Percentiles rank a stretch among this genome's conserved stretches.
These are phyloP conservation scores for Xylaria multiplex DNA, from an alignment of 2,329 filamentous ascomycete genomes.

Conservation along the genomic window DNA sequence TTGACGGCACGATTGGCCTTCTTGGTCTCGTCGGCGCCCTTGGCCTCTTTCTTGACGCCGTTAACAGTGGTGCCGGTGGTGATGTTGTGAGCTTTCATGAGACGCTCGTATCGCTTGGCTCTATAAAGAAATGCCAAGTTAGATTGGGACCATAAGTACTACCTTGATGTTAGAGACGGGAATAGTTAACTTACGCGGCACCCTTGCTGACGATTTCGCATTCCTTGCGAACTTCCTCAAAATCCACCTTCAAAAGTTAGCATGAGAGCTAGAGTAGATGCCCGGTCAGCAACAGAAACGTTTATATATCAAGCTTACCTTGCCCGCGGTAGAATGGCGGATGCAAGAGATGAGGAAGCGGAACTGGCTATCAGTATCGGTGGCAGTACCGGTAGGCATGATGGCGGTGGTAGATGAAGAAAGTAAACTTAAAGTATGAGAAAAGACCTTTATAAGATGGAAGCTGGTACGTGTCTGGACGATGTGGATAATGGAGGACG, in stretches of 20 bases:
- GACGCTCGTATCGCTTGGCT: conserved; percentile 73
- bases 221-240: conserved; percentile 70
- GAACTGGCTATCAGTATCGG: conserved; percentile 65
- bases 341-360: conserved; percentile 75
- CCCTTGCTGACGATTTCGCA: conserved; percentile 71
- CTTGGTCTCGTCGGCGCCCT: conserved; percentile 19
- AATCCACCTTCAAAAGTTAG: conserved; percentile 66
- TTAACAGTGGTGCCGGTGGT: conserved; percentile 41
- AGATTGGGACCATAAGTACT: conserved; percentile 1
- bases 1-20: conserved; percentile 43
- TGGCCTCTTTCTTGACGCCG: conserved; percentile 46
- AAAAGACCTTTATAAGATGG: neutral
- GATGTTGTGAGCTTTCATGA: conserved; percentile 69
- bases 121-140: conserved; percentile 52
- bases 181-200: conserved; percentile 69
- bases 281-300: neutral
- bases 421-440: neutral
- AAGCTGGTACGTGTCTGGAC: neutral
- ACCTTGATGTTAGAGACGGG: neutral
- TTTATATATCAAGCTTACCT: conserved; percentile 55
- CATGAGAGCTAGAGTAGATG: conserved; percentile 17
- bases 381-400: conserved; percentile 55
- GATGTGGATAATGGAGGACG: neutral
- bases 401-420: conserved; percentile 36
- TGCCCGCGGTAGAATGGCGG: conserved; percentile 66